Base-by-base conservation (phyloP, 2,329 filamentous ascomycete genomes). In the Nemania bipapillata region DNA sequence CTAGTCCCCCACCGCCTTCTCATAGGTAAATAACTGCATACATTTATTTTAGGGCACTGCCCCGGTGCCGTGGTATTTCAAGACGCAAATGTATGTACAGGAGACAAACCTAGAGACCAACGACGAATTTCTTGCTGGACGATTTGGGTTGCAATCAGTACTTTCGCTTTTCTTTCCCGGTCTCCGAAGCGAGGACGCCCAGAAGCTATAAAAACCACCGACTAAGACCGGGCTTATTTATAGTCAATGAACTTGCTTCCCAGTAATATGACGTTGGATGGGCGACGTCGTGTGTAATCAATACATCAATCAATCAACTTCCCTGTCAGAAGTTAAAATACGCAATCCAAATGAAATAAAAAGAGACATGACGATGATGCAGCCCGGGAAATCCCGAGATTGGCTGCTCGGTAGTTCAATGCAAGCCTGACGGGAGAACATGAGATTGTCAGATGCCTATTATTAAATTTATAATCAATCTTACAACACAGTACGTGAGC, bases 151-250 rank as follows among this genome's bases (percentile, higher is more conserved):
- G 12, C 22, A 26, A 40, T 53, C 35, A 7, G 17, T 7, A 32
- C 45, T 52, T 17, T 49, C 45, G 24, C 26, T 47, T 52, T 32
- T 57, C 20, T 52, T 58, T 20, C 26, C 53, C 53, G 62, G 54
- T 58, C 24, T 45, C 26, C 54, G 55, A 60, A 59, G 32, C 37
- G 24, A 59, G 7, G n/a, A 12, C 24, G 35, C 24, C 12, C 32
- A 40, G 56, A 47, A 8, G 24, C 40, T 2, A 32, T 26, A 11
- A 50, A 15, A 50, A 50, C 12, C 17, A 15, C 20, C 9, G 12
- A 8, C 11, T 15, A 47, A 47, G 26, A 47, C 9, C 6, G 24
- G 15, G 42, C 49, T n/a, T 40, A 60, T 55, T 60, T 52, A 37
- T 59, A 65, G 24, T 26, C 26, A 17, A 20, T 4, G 15, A 49